These are phyloP conservation scores for Apocynum venetum DNA, from an alignment of 257 asterid genomes.

Conservation along the genomic window DNA sequence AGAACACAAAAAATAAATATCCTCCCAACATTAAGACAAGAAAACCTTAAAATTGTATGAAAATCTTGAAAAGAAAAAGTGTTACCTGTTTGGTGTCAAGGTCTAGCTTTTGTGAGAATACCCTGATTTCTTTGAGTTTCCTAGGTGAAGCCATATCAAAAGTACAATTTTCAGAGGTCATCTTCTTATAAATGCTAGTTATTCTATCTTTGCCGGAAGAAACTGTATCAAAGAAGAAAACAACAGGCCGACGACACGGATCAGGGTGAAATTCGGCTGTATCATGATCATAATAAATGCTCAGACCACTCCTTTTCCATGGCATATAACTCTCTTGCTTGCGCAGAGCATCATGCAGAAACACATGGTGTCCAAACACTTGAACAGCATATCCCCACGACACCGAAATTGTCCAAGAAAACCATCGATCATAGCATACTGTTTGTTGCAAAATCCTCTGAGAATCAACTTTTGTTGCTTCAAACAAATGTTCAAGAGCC, in stretches of 20 bases:
- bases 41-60: no score
- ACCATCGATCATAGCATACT: constrained; percentile 69
- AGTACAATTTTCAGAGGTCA: constrained; percentile 45
- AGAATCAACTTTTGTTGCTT: constrained; percentile 50
- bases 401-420: constrained; percentile 70
- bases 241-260: constrained; percentile 53
- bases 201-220: constrained; percentile 29
- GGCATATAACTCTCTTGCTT: constrained; percentile 46
- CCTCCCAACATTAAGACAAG: background rate
- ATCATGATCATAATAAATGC: constrained; percentile 29
- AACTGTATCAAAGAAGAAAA: constrained; percentile 36
- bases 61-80: background rate
- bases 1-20: background rate
- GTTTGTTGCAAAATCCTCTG: constrained; percentile 70
- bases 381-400: constrained; percentile 92
- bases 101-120: constrained; percentile 48
- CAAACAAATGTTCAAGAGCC: constrained; percentile 49
- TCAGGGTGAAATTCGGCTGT: constrained; percentile 33
- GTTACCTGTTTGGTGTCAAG: constrained; percentile 55
- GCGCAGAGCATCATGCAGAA: constrained; percentile 49
- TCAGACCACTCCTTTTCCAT: constrained; percentile 42
- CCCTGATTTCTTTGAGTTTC: constrained; percentile 53
- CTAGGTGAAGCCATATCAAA: constrained; percentile 54
- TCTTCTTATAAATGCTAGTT: constrained; percentile 37
- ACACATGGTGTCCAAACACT: constrained; percentile 39